Evolutionary conservation across 441 rosid species (phyloP), one percentile per base, ranked within the genome.

Genomic region (Pelargonium fulgidum): DNA sequence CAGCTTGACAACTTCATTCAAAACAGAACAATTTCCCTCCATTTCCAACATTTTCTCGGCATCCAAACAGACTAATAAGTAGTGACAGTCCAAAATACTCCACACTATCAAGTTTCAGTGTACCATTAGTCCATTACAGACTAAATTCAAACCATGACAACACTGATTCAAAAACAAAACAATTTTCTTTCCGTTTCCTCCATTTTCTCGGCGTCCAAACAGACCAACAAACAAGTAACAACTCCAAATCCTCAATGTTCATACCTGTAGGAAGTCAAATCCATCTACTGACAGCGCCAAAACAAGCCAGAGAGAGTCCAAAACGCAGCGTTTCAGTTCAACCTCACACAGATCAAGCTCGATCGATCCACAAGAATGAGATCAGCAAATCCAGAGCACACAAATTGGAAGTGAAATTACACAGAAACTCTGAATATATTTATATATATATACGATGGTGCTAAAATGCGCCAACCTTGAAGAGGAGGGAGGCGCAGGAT

Each of bases 161-260:
- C 5, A 11, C 8, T 3, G 41, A 0, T 36, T 36, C 16, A 50
- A n/a, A 50, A 50, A 50, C 6, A 50, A 54, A 54, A 14, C 61
- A 16, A 14, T 16, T 52, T 54, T 54, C 62, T 29, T 8, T 8
- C 11, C 62, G 10, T 58, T 58, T 58, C 62, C 62, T 58, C 62
- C 29, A 58, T 24, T 17, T 58, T 58, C 62, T 58, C 62, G 13
- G 26, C 62, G 20, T 3, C 26, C 62, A 58, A 58, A 58, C 62
- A 19, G 11, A 58, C 48, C 10, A 8, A 44, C 48, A 44, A 44
- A 9, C 13, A 44, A 11, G 11, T 19, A 14, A 54, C 22, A 54
- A 54, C 24, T 54, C 62, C 58, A 50, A 14, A 50, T 13, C 7
- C 19, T 12, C n/a, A 0, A 50, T 2, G 3, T 44, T 1, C 48